Conservation (phyloP, 441 rosid species). For the Bruguiera hainesii region DNA sequence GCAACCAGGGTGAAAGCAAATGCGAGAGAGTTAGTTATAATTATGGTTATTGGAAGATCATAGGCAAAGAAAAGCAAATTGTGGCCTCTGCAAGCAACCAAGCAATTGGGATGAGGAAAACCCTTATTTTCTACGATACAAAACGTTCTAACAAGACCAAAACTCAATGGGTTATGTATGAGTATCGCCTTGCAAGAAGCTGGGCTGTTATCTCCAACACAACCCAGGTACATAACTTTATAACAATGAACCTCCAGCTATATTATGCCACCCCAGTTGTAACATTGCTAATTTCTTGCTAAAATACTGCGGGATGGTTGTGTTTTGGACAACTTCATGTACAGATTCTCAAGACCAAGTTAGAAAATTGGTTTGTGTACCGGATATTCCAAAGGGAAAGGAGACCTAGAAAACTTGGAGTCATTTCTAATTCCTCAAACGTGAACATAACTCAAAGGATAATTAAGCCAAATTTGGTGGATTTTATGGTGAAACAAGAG, state of each 20-base stretch:
- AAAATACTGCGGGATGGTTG: neutral
- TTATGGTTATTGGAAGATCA: constrained; percentile 88
- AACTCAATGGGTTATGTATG: constrained; percentile 94
- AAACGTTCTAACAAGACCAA: constrained; percentile 54
- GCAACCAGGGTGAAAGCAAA: constrained; percentile 63
- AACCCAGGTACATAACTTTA: constrained; percentile 20
- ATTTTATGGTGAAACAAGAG: constrained; percentile 37
- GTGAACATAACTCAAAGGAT: neutral
- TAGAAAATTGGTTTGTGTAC: constrained; percentile 64
- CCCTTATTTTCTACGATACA: constrained; percentile 67
- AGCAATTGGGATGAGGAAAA: constrained; percentile 70
- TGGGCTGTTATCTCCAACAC: constrained; percentile 32
- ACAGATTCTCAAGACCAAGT: constrained; percentile 22
- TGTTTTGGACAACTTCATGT: constrained; percentile 1
- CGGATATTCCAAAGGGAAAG: constrained; percentile 75
- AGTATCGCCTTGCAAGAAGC: constrained; percentile 59
- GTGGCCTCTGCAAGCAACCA: constrained; percentile 45
- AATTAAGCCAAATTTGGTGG: constrained; percentile 9
- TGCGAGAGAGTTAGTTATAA: constrained; percentile 57
- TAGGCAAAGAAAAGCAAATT: constrained; percentile 66
- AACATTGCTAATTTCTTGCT: neutral
- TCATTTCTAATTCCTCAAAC: constrained; percentile 7
- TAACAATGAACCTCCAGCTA: neutral
- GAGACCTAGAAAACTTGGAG: constrained; percentile 26
- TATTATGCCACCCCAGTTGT: too few species aligned